Evolutionary conservation across 2,329 filamentous ascomycete species (phyloP), one percentile per base, ranked within the genome.

Genomic region (Cadophora sp.): DNA sequence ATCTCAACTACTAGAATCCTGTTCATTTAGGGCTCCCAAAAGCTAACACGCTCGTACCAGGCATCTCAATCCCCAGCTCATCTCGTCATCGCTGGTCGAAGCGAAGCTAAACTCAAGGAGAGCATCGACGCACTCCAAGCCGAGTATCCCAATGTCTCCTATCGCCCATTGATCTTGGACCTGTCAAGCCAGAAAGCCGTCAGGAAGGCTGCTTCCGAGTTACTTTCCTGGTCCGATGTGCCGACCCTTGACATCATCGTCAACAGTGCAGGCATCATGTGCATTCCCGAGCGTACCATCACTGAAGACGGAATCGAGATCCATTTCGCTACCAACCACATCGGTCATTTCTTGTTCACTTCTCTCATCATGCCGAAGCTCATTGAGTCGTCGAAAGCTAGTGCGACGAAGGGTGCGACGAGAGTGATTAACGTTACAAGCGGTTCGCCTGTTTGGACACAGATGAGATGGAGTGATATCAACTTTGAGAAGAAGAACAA

Each of bases 181-280:
- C 78, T 84, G 14, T 76, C 75, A n/a, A 82, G 80, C 24, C 70
- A 81, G n/a, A 76, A 78, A 7, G 75, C 77, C 1, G 77, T 84
- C 3, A 79, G 82, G n/a, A 66, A 72, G 1, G 80, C 82, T 0
- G 82, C 82, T 1, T 73, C 70, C 0, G 75, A 76, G n/a, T 74
- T 83, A 5, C 76, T 29, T 73, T 83, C n/a, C 79, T 78, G 26
- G 61, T 70, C 2, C 79, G 79, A 76, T 76, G 76, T 81, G 0
- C 50, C 75, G 72, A 64, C 67, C 6, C 77, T 83, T n/a, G 79
- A 83, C 50, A 77, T 83, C 11, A 68, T 83, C 7, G 76, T 83
- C 8, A 83, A 83, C 69, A 83, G 81, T 60, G 81, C 81, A 0
- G 77, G 72, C 3, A 76, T 83, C 66, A 83, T 83, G 81, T 79